Evolutionary conservation across 1,284 basidiomycete species (phyloP), one percentile per base, ranked within the genome.

Genomic region (Trichosporon inkin): DNA sequence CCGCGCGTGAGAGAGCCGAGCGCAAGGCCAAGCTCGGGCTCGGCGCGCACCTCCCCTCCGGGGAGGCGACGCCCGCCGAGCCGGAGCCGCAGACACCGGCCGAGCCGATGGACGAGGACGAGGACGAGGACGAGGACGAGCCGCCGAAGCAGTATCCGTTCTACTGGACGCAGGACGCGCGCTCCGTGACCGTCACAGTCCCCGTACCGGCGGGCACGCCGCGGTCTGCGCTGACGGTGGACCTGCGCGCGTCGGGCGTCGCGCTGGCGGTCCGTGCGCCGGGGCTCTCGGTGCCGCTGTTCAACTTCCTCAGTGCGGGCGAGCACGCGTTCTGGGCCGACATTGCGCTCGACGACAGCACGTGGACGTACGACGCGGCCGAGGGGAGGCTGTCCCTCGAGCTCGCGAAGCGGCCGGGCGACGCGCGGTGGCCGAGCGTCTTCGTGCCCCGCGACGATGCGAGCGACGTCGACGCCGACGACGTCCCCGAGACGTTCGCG

Each of bases 401-500:
- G 68, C 81, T 96, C 47, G 87, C 91, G 74, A 95, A 96, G 75
- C 82, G 89, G 70, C 85, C 87, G 58, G 64, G 57, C 41, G 88
- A 39, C 28, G 89, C 86, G 28, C 85, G 87, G 62, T 97, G 94
- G 94, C 81, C 86, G 55, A 86, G 89, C 53, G 84, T 96, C 3
- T 96, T 97, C 70, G 81, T 66, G 1, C 68, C 72, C 4, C 8
- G 54, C 0, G 64, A 66, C 10, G 64, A 69, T 28, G 65, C 67
- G 32, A 69, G 70, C 40, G 76, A 71, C n/a, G 71, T 69, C 7
- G 81, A 71, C n/a, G 71, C 69, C 7, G 81, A 82, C 8, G 84
- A 88, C 60, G 90, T 97, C 1, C 85, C 88, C 0, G 95, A 98
- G 79, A 94, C 91, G 6, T 80, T 97, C 56, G 88, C 93, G 67